A percentile compares a stretch with the other conserved stretches of the same genome.
Evolutionary conservation across 116 monocot species (phyloP).

Genomic region (Phalaenopsis hybrid): DNA sequence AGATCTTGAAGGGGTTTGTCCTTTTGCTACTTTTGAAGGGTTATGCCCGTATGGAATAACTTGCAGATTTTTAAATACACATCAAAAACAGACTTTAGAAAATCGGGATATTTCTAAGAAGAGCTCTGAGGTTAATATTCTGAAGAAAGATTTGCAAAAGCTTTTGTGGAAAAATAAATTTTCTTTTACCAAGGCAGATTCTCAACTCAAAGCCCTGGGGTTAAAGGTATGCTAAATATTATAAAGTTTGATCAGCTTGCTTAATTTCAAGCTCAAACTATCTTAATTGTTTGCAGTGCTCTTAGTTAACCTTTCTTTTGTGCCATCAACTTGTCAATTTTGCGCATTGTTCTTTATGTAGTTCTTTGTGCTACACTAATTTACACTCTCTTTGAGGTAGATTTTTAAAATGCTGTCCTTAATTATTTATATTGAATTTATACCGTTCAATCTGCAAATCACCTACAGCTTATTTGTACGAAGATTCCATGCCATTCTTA

Average conservation of each 20-base stretch:
- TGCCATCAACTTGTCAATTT: neutral
- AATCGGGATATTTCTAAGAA: conserved; percentile 17
- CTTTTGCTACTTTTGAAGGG: conserved; percentile 37
- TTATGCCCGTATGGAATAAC: conserved; percentile 79
- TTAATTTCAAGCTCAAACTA: neutral
- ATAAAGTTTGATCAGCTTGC: neutral
- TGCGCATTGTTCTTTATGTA: neutral
- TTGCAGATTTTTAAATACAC: conserved; percentile 63
- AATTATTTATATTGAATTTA: neutral
- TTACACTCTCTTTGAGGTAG: neutral
- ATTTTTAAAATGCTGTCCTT: neutral
- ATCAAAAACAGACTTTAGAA: conserved; percentile 19
- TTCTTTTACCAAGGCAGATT: conserved; percentile 67
- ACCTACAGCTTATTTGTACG: no score
- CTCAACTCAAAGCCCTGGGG: conserved; percentile 79
- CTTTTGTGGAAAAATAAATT: conserved; percentile 90
- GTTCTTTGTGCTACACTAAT: neutral
- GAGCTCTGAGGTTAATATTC: conserved; percentile 47
- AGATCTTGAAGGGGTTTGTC: conserved; percentile 76
- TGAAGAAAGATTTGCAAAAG: conserved; percentile 77
- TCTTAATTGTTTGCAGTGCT: neutral
- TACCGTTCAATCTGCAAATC: no score
- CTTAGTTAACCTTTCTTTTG: neutral
- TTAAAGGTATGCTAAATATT: conserved; percentile 39
- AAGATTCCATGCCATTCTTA: no score